phyloP scores from a whole-genome alignment of 805 yeast species.

The Lipomyces yamanashiensis region DNA sequence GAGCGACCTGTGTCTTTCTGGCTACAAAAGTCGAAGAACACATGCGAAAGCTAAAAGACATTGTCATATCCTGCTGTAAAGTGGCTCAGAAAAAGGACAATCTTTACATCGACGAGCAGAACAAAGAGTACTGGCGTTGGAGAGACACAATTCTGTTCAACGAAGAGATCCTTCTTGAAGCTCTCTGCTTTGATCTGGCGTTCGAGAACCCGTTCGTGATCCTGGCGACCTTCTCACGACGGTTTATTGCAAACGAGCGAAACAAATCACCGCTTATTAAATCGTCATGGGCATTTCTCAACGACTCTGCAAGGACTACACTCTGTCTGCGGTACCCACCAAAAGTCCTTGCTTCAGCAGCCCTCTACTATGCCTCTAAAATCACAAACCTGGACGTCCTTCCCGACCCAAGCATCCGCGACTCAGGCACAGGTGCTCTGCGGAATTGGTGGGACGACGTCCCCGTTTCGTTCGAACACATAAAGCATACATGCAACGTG shows the following conservation, averaged over 20 bases:
- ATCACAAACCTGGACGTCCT: slow-evolving; percentile 16
- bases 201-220: slow-evolving; percentile 41
- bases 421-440: neutral
- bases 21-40: slow-evolving; percentile 62
- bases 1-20: slow-evolving; percentile 56
- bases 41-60: slow-evolving; percentile 53
- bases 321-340: slow-evolving; percentile 44
- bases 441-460: slow-evolving; percentile 34
- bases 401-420: slow-evolving; percentile 9
- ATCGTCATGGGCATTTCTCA: slow-evolving; percentile 47
- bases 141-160: slow-evolving; percentile 52
- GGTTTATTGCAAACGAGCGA: slow-evolving; percentile 31
- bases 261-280: slow-evolving; percentile 39
- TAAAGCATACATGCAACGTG: slow-evolving; percentile 35
- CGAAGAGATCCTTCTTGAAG: slow-evolving; percentile 54
- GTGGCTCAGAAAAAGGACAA: slow-evolving; percentile 52
- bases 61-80: slow-evolving; percentile 55
- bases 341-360: slow-evolving; percentile 47
- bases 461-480: slow-evolving; percentile 28
- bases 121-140: slow-evolving; percentile 58
- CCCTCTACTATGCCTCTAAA: slow-evolving; percentile 46
- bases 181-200: slow-evolving; percentile 53
- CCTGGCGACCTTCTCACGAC: slow-evolving; percentile 33
- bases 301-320: slow-evolving; percentile 48
- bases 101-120: slow-evolving; percentile 51